phyloP scores from a whole-genome alignment of 768 basidiomycete genomes.

The Lyophyllum shimeji region DNA sequence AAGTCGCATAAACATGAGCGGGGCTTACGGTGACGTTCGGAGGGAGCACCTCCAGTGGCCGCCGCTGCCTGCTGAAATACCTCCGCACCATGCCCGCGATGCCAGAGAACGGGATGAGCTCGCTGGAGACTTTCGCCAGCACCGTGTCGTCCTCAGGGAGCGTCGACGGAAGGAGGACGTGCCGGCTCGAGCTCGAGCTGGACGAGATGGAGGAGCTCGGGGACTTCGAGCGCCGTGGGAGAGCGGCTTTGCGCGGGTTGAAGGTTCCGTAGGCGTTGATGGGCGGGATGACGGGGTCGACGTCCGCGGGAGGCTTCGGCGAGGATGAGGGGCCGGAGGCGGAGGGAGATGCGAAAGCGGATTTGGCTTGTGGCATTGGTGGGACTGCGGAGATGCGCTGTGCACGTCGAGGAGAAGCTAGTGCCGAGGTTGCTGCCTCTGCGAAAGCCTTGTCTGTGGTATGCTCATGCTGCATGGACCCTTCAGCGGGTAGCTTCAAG shows the following conservation, averaged over 20 bases:
- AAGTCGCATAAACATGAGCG: not conserved
- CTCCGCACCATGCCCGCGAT: constrained; percentile 23
- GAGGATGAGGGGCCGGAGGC: not conserved
- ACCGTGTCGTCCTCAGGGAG: constrained; percentile 23
- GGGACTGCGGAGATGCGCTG: constrained; percentile 28
- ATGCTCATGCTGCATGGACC: constrained; percentile 32
- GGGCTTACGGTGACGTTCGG: constrained; percentile 12
- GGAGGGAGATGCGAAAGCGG: constrained; percentile 13
- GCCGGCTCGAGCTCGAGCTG: constrained; percentile 21
- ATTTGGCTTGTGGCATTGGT: constrained; percentile 10
- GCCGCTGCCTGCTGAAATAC: constrained; percentile 13
- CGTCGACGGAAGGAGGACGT: constrained; percentile 40
- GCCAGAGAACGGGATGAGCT: constrained; percentile 41
- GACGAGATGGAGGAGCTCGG: constrained; percentile 17
- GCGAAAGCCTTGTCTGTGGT: not conserved
- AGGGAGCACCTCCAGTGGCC: constrained; percentile 18
- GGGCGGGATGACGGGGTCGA: constrained; percentile 40
- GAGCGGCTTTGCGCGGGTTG: constrained; percentile 20
- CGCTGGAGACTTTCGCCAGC: constrained; percentile 30
- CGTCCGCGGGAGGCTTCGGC: not conserved
- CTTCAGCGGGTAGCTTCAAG: not conserved
- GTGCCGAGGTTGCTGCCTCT: constrained; percentile 20
- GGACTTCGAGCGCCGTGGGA: constrained; percentile 13
- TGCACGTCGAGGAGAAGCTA: constrained; percentile 25
- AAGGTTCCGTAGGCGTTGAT: constrained; percentile 56